phyloP scores from a whole-genome alignment of 768 basidiomycete species.

The Pulveroboletus sp. region DNA sequence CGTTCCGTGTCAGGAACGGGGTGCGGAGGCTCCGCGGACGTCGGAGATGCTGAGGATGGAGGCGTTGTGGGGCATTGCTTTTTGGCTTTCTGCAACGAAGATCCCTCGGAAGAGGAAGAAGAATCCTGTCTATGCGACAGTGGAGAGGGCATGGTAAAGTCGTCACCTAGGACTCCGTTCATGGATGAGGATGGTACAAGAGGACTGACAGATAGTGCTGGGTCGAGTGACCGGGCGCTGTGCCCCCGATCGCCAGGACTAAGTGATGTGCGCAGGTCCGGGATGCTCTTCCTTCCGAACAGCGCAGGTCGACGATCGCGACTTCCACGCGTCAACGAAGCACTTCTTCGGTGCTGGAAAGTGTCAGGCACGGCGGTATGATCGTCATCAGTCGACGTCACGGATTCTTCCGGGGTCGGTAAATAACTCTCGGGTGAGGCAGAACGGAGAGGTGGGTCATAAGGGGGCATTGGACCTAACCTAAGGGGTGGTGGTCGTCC shows the following conservation, averaged over 20 bases:
- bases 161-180: conserved; percentile 20
- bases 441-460: conserved; percentile 43
- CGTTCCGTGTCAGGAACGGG: conserved; percentile 67
- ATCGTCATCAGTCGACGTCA: conserved; percentile 46
- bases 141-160: conserved; percentile 37
- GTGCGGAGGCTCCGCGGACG: conserved; percentile 32
- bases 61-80: conserved; percentile 29
- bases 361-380: conserved; percentile 28
- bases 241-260: conserved; percentile 35
- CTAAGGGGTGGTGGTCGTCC: conserved; percentile 49
- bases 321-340: conserved; percentile 45
- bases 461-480: conserved; percentile 42
- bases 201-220: conserved; percentile 12
- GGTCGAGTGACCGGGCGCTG: conserved; percentile 26
- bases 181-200: conserved; percentile 7
- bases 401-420: conserved; percentile 55
- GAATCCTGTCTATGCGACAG: conserved; percentile 44
- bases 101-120: conserved; percentile 34
- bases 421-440: conserved; percentile 51
- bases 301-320: conserved; percentile 38
- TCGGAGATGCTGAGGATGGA: conserved; percentile 38
- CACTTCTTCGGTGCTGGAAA: conserved; percentile 43
- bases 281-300: conserved; percentile 75
- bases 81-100: conserved; percentile 20
- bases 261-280: conserved; percentile 62